Evolutionary conservation across 192 early-diverging fungal genomes (phyloP).

Genomic region (Coemansia sp.): DNA sequence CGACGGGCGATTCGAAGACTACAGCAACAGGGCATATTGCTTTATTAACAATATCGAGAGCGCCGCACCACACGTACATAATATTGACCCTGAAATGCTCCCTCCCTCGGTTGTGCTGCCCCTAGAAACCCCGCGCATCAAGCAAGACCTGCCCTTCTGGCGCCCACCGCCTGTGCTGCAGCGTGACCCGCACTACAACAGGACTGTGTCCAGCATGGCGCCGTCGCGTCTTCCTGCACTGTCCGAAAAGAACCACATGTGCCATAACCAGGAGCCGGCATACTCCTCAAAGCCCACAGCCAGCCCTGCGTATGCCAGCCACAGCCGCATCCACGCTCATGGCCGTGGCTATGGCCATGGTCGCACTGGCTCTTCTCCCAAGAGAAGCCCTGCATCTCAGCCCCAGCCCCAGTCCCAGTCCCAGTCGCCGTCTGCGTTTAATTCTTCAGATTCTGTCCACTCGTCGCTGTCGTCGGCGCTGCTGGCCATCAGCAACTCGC

Average conservation of each 20-base stretch:
- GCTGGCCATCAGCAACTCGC: conserved; percentile 42
- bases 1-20: not conserved
- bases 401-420: not conserved
- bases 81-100: conserved; percentile 13
- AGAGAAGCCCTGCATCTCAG: not conserved
- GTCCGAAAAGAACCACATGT: not conserved
- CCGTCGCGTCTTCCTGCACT: not conserved
- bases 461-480: conserved; percentile 33
- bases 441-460: too few species aligned
- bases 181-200: conserved; percentile 51
- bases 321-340: too few species aligned
- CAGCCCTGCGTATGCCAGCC: not conserved
- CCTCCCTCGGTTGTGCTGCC: conserved; percentile 35
- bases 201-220: not conserved
- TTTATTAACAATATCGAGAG: not conserved
- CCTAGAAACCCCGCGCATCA: conserved; percentile 6
- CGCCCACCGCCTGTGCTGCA: conserved; percentile 53
- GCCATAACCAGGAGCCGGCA: not conserved
- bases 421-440: too few species aligned
- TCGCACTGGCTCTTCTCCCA: too few species aligned
- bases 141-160: conserved; percentile 49
- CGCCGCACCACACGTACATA: not conserved
- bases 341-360: too few species aligned
- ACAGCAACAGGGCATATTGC: not conserved
- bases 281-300: not conserved